These are phyloP conservation scores for Saturnispora diversa DNA, from an alignment of 805 yeast species.

Conservation along the genomic window DNA sequence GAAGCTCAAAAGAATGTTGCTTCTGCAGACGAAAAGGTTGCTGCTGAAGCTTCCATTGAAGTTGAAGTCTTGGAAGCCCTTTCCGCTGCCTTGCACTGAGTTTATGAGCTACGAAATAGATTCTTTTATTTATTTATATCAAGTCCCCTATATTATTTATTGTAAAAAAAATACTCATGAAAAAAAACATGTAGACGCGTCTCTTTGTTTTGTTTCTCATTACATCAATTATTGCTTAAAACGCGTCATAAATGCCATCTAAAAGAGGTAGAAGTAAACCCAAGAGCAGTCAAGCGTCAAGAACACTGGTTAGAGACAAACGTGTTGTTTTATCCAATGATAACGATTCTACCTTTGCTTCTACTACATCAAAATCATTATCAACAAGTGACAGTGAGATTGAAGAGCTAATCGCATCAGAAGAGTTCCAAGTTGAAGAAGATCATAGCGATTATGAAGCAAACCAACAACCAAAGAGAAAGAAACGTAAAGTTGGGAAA, in stretches of 20 bases:
- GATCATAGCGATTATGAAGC: conserved; percentile 5
- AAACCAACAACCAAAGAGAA: background rate
- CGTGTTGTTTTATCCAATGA: too few relatives aligned
- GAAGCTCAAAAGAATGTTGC: conserved; percentile 90
- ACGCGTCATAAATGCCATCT: conserved; percentile 2
- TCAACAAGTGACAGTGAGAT: background rate
- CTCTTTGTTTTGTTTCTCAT: background rate
- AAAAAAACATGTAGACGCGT: background rate
- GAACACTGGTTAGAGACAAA: background rate
- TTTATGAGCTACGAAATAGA: conserved; percentile 3
- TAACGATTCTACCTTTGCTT: background rate
- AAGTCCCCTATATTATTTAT: conserved; percentile 2
- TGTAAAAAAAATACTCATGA: conserved; percentile 1
- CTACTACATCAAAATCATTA: background rate
- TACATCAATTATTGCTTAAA: background rate
- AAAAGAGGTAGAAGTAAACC: background rate
- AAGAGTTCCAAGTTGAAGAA: conserved; percentile 5
- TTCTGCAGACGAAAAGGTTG: conserved; percentile 78
- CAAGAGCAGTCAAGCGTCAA: background rate
- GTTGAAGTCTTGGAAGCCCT: conserved; percentile 94
- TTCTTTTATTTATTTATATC: conserved; percentile 5
- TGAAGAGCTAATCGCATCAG: background rate
- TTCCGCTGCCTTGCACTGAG: conserved; percentile 49
- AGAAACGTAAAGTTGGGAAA: background rate
- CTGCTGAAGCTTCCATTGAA: conserved; percentile 93